Evolutionary conservation across 768 basidiomycete species (phyloP), one percentile per base, ranked within the genome.

Genomic region (Lactarius sp.): DNA sequence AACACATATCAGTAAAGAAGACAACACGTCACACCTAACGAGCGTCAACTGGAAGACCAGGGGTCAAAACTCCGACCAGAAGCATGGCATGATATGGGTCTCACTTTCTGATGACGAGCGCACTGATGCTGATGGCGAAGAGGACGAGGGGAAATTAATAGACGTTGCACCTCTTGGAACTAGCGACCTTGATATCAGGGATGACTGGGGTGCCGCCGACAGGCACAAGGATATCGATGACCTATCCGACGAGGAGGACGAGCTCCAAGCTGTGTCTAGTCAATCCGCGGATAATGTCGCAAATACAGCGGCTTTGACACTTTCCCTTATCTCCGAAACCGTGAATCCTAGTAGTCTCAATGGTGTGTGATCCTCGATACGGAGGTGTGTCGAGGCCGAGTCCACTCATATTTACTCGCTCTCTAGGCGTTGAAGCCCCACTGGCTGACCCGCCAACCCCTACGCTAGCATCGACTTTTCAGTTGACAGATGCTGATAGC

Each of bases 171-270:
- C 66, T 54, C 64, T 68, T 46, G 66, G 66, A 16, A 68, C 66
- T 4, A 68, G 66, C 34, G 66, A 68, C 53, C 60, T 68, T 13
- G 64, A 68, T 50, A 55, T 68, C 22, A 41, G 49, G 34, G 60
- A 66, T 46, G 42, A 59, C 20, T 68, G 66, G 66, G 6, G n/a
- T 16, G 14, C 18, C 22, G 33, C 47, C 33, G 50, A 37, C 42
- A 31, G 39, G 20, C 33, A 27, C 22, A 33, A 57, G 31, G 51
- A 14, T 33, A 42, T 16, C 34, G 27, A 22, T 36, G 53, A 65
- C 12, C n/a, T 18, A 16, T 58, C 56, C 18, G 66, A 56, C 53
- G 58, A 60, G 22, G 63, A 54, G 27, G 59, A 66, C 13, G 57
- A 68, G 33, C 34, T 52, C 18, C 52, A 56, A 46, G 8, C 44